Percentiles rank a stretch among this genome's conserved stretches.
These are phyloP conservation scores for Rhizopus sp. DNA, from an alignment of 371 early-diverging fungal species.

Conservation along the genomic window DNA sequence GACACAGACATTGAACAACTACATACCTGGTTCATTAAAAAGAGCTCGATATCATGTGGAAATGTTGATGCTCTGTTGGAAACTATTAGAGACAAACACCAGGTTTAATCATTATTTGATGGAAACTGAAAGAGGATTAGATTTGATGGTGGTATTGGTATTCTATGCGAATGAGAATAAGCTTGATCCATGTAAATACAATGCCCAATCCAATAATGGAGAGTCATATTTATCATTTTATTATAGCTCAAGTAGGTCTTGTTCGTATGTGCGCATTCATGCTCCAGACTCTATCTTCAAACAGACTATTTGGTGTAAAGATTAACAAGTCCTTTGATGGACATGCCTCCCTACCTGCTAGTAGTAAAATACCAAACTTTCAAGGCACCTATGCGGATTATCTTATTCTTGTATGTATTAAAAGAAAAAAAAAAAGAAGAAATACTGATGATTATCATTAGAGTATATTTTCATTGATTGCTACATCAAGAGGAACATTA, in stretches of 20 bases:
- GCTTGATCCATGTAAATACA: slow-evolving; percentile 56
- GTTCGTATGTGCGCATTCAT: slow-evolving; percentile 81
- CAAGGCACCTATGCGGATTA: slow-evolving; percentile 86
- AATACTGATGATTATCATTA: slow-evolving; percentile 19
- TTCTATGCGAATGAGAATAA: slow-evolving; percentile 70
- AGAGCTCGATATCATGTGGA: slow-evolving; percentile 59
- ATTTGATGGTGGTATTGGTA: slow-evolving; percentile 64
- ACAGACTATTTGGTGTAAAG: slow-evolving; percentile 76
- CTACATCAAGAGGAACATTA: slow-evolving; percentile 71
- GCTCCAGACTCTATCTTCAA: slow-evolving; percentile 82
- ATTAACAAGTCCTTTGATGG: slow-evolving; percentile 79
- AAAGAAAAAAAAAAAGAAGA: background rate
- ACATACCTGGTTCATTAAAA: slow-evolving; percentile 70
- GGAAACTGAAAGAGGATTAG: slow-evolving; percentile 73
- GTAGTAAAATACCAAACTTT: slow-evolving; percentile 71
- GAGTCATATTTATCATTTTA: slow-evolving; percentile 21
- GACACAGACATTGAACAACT: slow-evolving; percentile 64
- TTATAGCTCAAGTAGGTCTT: slow-evolving; percentile 74
- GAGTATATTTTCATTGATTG: slow-evolving; percentile 75
- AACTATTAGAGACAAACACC: slow-evolving; percentile 69
- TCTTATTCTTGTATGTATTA: slow-evolving; percentile 62
- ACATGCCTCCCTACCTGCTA: slow-evolving; percentile 64
- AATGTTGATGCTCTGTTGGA: slow-evolving; percentile 77
- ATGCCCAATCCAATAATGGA: slow-evolving; percentile 48
- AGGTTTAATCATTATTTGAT: slow-evolving; percentile 71